Conservation (phyloP, 2,329 filamentous ascomycete genomes). For the Claviceps digitariae region DNA sequence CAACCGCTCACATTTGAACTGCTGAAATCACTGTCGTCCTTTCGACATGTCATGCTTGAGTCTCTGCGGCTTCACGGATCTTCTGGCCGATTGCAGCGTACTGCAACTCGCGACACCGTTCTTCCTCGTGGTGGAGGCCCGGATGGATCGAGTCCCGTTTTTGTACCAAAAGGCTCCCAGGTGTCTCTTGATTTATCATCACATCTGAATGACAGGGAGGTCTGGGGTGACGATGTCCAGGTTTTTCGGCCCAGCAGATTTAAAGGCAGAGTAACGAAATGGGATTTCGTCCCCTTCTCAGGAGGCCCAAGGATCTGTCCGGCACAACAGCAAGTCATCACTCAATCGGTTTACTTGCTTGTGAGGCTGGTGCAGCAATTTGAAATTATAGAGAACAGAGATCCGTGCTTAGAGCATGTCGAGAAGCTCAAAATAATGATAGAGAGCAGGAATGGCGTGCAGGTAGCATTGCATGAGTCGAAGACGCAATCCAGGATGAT, state of each 20-base stretch:
- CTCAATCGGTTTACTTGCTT: slow-evolving; percentile 4
- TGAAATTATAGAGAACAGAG: slow-evolving; percentile 3
- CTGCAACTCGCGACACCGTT: slow-evolving; percentile 2
- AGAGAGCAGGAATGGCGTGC: slow-evolving; percentile 4
- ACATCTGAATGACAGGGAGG: slow-evolving; percentile 2
- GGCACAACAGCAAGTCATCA: slow-evolving; percentile 4
- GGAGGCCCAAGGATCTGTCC: slow-evolving; percentile 6
- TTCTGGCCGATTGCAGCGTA: slow-evolving; percentile 2
- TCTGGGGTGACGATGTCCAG: slow-evolving; percentile 2
- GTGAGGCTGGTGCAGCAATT: slow-evolving; percentile 3
- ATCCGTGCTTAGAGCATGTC: slow-evolving; percentile 1
- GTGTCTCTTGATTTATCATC: slow-evolving; percentile 2
- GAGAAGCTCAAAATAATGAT: slow-evolving; percentile 5
- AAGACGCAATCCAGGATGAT: neutral
- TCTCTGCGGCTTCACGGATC: slow-evolving; percentile 4
- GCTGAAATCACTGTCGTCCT: slow-evolving; percentile 2
- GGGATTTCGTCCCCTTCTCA: slow-evolving; percentile 6
- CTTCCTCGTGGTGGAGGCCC: slow-evolving; percentile 2
- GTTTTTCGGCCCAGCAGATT: slow-evolving; percentile 5
- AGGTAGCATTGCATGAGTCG: slow-evolving; percentile 3
- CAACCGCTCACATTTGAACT: slow-evolving; percentile 2
- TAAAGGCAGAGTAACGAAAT: slow-evolving; percentile 1
- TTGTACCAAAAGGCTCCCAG: slow-evolving; percentile 1
- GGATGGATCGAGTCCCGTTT: neutral
- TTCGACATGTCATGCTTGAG: slow-evolving; percentile 3